These are phyloP conservation scores for Aspergillus sclerotialis DNA, from an alignment of 2,329 filamentous ascomycete genomes.

Conservation along the genomic window DNA sequence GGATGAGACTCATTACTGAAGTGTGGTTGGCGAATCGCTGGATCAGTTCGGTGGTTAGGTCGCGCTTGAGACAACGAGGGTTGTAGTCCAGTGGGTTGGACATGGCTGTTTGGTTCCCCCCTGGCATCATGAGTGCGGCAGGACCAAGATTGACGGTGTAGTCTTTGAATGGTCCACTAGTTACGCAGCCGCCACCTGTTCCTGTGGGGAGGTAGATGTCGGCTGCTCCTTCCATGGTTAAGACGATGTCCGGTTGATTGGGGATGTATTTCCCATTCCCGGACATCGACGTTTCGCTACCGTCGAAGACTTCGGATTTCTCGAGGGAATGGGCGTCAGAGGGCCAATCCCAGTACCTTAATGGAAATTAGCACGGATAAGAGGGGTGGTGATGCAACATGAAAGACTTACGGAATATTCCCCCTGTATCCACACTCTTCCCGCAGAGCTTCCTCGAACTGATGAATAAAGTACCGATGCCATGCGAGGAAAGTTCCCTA, in stretches of 20 bases:
- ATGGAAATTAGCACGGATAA: no score
- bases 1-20: slow-evolving; percentile 13
- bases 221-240: slow-evolving; percentile 15
- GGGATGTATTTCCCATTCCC: slow-evolving; percentile 37
- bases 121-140: slow-evolving; percentile 10
- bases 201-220: slow-evolving; percentile 33
- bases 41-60: slow-evolving; percentile 14
- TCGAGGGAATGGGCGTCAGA: slow-evolving; percentile 24
- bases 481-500: slow-evolving; percentile 34
- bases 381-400: no score
- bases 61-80: slow-evolving; percentile 24
- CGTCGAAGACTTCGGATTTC: slow-evolving; percentile 29
- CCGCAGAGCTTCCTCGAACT: slow-evolving; percentile 38
- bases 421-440: slow-evolving; percentile 41
- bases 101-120: slow-evolving; percentile 7
- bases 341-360: slow-evolving; percentile 37
- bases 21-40: slow-evolving; percentile 11
- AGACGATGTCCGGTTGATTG: no score
- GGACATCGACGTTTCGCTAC: slow-evolving; percentile 34
- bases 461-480: slow-evolving; percentile 39
- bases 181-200: slow-evolving; percentile 27
- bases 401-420: no score
- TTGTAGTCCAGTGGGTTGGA: slow-evolving; percentile 19
- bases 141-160: slow-evolving; percentile 25
- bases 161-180: slow-evolving; percentile 29